A percentile compares a stretch with the other conserved stretches of the same genome.
Evolutionary conservation across 2,329 filamentous ascomycete genomes (phyloP).

Genomic region (Cladosporium sp.): DNA sequence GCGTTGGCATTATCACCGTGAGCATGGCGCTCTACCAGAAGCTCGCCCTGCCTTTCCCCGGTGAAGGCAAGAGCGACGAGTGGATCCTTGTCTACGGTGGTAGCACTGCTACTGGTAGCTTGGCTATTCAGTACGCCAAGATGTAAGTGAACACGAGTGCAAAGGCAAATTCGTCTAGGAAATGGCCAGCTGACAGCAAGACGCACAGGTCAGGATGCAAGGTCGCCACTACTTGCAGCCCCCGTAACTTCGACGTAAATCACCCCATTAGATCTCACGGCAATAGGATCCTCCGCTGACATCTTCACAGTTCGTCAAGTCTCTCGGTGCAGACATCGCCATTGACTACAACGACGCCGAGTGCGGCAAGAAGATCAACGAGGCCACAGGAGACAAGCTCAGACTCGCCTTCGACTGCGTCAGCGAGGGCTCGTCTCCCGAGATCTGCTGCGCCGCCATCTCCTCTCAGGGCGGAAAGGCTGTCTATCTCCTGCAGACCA

Average conservation of each 20-base stretch:
- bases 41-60: conserved; percentile 48
- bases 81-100: conserved; percentile 52
- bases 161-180: not conserved
- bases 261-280: not conserved
- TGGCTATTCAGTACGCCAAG: conserved; percentile 51
- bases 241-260: conserved; percentile 45
- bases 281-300: not conserved
- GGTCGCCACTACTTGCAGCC: conserved; percentile 50
- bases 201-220: conserved; percentile 36
- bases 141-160: conserved; percentile 27
- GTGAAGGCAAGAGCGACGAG: conserved; percentile 32
- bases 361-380: conserved; percentile 48
- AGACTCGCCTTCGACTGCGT: conserved; percentile 54
- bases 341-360: conserved; percentile 54
- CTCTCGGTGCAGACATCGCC: conserved; percentile 49
- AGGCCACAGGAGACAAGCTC: conserved; percentile 47
- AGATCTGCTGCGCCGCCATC: conserved; percentile 46
- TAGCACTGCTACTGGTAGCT: conserved; percentile 49
- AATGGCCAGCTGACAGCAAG: conserved; percentile 46
- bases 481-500: conserved; percentile 43
- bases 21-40: conserved; percentile 34
- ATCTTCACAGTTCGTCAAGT: conserved; percentile 42
- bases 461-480: conserved; percentile 32
- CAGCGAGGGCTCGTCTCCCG: conserved; percentile 38
- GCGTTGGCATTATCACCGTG: conserved; percentile 48